Percentiles rank a stretch among this genome's conserved stretches.
Conservation (phyloP, 2,329 filamentous ascomycete species). For the Fusarium fujikuroi region DNA sequence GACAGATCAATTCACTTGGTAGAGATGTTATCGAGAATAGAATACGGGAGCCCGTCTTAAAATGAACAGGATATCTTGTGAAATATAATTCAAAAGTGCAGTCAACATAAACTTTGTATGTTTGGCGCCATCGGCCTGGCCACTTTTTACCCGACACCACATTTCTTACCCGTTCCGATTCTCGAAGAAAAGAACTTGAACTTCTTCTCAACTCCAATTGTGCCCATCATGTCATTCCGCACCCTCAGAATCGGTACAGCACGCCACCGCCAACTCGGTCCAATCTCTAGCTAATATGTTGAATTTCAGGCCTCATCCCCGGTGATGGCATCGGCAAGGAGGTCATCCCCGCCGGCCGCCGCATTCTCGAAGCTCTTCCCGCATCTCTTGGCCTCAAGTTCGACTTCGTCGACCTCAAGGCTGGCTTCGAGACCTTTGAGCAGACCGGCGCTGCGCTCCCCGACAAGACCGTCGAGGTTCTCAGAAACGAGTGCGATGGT, state of each 20-base stretch:
- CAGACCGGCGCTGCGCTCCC: constrained; percentile 88
- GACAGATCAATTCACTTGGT: neutral
- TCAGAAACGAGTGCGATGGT: constrained; percentile 92
- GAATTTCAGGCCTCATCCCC: constrained; percentile 82
- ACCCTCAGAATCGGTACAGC: constrained; percentile 55
- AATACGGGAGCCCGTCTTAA: neutral
- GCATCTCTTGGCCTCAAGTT: constrained; percentile 92
- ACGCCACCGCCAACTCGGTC: neutral
- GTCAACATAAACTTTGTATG: constrained; percentile 26
- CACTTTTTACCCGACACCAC: constrained; percentile 33
- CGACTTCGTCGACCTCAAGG: constrained; percentile 91
- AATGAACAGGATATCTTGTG: neutral
- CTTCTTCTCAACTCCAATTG: constrained; percentile 38
- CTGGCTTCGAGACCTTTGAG: constrained; percentile 94
- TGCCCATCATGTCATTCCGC: constrained; percentile 53
- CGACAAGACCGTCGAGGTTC: constrained; percentile 87
- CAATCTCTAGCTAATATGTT: neutral
- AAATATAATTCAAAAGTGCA: neutral
- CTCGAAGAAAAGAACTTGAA: constrained; percentile 43
- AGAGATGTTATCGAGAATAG: neutral
- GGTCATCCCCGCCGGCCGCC: constrained; percentile 94
- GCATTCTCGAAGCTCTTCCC: constrained; percentile 91
- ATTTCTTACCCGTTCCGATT: constrained; percentile 40
- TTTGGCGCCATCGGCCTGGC: constrained; percentile 23
- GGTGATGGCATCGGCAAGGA: constrained; percentile 98